Conservation (phyloP, 768 basidiomycete genomes). For the Mycena polygramma region DNA sequence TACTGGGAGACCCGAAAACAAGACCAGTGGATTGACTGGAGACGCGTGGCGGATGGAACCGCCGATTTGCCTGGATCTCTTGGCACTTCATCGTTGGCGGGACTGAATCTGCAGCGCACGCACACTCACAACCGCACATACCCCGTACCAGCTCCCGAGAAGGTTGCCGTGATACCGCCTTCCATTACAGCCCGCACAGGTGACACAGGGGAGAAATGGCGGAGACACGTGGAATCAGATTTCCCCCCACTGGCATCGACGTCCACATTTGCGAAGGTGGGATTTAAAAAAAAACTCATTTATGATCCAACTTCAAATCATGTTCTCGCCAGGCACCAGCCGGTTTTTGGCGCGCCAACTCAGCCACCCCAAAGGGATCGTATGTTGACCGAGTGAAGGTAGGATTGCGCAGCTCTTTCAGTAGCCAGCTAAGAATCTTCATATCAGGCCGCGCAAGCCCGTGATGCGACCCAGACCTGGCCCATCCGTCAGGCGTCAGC, state of each 20-base stretch:
- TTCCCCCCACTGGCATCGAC: slow-evolving; percentile 22
- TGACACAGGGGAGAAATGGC: background rate
- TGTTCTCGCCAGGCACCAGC: no score
- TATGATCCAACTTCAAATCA: slow-evolving; percentile 6
- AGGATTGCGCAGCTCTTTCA: no score
- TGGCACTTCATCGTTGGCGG: background rate
- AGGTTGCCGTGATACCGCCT: no score
- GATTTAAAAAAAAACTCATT: slow-evolving; percentile 15
- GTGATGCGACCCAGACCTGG: no score
- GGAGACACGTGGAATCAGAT: slow-evolving; percentile 14
- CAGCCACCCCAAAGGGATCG: no score
- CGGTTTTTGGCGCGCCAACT: no score
- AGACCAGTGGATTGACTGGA: slow-evolving; percentile 21
- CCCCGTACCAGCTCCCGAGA: background rate
- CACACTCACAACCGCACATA: no score
- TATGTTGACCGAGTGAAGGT: no score
- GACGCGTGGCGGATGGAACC: slow-evolving; percentile 21
- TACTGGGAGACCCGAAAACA: slow-evolving; percentile 13
- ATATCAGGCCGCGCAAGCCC: no score
- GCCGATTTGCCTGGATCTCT: slow-evolving; percentile 13
- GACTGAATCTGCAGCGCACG: background rate
- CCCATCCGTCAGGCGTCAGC: no score
- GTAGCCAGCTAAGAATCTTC: no score
- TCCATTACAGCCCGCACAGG: slow-evolving; percentile 6
- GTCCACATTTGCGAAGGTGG: slow-evolving; percentile 9